Evolutionary conservation across 2,329 filamentous ascomycete genomes (phyloP).

Genomic region (Dactylonectria estremocensis): DNA sequence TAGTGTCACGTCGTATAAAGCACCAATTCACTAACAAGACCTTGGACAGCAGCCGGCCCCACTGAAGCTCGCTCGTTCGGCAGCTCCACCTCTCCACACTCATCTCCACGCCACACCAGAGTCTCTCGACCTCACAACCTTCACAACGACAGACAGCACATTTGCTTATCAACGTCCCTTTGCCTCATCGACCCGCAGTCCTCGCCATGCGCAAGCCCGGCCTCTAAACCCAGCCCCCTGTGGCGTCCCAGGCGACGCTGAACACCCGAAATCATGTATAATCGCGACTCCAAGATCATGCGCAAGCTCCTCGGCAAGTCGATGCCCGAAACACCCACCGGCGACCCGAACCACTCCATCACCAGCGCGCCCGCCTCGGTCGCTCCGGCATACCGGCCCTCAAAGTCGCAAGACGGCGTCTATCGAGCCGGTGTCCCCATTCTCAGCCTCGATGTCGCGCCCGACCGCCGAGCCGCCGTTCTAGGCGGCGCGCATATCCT

Average conservation of each 20-base stretch:
- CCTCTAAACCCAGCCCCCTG: conserved; percentile 40
- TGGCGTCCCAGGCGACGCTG: conserved; percentile 53
- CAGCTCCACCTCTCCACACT: background rate
- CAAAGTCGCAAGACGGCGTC: conserved; percentile 69
- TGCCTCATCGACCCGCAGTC: conserved; percentile 11
- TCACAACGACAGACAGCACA: background rate
- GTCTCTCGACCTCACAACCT: background rate
- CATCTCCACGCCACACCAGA: conserved; percentile 22
- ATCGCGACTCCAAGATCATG: conserved; percentile 70
- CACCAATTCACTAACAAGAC: conserved; percentile 3
- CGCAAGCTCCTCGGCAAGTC: conserved; percentile 73
- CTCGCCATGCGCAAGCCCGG: conserved; percentile 37
- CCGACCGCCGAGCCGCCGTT: conserved; percentile 69
- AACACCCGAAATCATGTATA: conserved; percentile 62
- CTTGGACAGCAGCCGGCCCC: conserved; percentile 22
- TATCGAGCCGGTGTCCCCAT: conserved; percentile 69
- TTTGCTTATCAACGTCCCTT: background rate
- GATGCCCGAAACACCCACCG: conserved; percentile 62
- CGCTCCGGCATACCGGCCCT: conserved; percentile 63
- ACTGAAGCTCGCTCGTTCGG: conserved; percentile 39
- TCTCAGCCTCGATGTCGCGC: conserved; percentile 70
- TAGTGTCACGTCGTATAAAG: background rate
- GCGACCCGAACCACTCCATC: conserved; percentile 56
- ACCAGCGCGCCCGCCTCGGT: conserved; percentile 61
- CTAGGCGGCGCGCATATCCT: conserved; percentile 73